Evolutionary conservation across 2,329 filamentous ascomycete genomes (phyloP).

Genomic region (Hypocrella siamensis): DNA sequence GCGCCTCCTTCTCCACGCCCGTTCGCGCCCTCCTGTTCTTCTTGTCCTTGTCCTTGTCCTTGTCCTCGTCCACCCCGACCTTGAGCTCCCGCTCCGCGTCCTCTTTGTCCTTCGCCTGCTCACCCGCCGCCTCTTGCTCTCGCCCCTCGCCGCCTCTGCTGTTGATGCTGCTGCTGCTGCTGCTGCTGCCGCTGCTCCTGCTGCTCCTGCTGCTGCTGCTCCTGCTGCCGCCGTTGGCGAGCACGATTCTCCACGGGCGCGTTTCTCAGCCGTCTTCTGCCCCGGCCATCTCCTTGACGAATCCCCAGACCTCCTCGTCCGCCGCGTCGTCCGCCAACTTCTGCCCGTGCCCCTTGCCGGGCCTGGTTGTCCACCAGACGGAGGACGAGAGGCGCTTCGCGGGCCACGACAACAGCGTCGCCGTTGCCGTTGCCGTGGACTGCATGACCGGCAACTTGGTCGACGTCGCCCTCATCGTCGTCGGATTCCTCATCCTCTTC

Average conservation of each 20-base stretch:
- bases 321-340: no score
- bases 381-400: conserved; percentile 40
- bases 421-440: conserved; percentile 9
- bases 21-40: no score
- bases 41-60: conserved; percentile 3
- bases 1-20: no score
- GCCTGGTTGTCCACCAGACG: conserved; percentile 29
- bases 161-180: conserved; percentile 3
- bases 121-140: neutral
- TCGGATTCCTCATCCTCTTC: conserved; percentile 2
- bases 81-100: neutral
- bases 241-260: conserved; percentile 6
- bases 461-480: conserved; percentile 11
- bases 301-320: no score
- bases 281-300: no score
- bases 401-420: conserved; percentile 29
- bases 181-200: conserved; percentile 2
- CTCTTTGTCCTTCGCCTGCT: neutral
- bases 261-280: no score
- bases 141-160: neutral
- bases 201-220: neutral
- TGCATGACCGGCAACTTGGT: neutral
- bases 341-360: no score
- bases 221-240: neutral
- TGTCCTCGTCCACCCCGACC: neutral